Percentiles rank a stretch among this genome's conserved stretches.
Evolutionary conservation across 768 basidiomycete genomes (phyloP).

Genomic region (Amanita molliuscula): DNA sequence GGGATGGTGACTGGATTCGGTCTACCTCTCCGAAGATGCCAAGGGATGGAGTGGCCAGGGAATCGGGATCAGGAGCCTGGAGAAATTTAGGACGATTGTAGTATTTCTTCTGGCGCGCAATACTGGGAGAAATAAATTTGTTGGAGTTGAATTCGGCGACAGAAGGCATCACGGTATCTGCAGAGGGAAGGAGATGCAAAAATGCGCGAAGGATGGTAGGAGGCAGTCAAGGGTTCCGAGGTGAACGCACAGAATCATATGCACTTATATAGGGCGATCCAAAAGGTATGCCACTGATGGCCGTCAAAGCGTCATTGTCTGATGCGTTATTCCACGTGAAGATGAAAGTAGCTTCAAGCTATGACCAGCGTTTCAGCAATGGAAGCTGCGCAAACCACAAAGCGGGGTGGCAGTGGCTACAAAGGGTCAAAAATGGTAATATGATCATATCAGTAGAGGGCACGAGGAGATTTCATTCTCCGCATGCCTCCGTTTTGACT

Average conservation of each 20-base stretch:
- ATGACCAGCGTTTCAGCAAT: conserved; percentile 1
- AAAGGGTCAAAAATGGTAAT: conserved; percentile 5
- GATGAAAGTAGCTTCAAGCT: neutral
- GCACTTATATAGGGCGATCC: conserved; percentile 5
- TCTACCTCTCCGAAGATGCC: neutral
- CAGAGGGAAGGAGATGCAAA: neutral
- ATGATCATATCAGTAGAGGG: conserved; percentile 2
- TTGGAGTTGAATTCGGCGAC: neutral
- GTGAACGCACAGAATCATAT: neutral
- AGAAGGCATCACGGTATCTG: conserved; percentile 2
- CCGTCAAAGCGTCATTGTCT: conserved; percentile 5
- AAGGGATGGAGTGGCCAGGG: conserved; percentile 22
- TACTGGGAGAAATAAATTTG: neutral
- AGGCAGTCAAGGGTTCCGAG: neutral
- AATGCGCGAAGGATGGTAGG: neutral
- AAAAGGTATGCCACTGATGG: conserved; percentile 1
- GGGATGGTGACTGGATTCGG: neutral
- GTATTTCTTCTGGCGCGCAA: conserved; percentile 4
- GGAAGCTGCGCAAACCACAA: neutral
- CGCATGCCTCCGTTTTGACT: neutral
- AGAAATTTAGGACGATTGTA: conserved; percentile 7
- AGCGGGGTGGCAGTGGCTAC: conserved; percentile 2
- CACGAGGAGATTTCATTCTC: conserved; percentile 7
- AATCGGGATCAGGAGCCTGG: conserved; percentile 7
- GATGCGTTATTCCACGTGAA: neutral